Evolutionary conservation across 345 rosid genomes (phyloP).

Genomic region (Triadica sebifera): DNA sequence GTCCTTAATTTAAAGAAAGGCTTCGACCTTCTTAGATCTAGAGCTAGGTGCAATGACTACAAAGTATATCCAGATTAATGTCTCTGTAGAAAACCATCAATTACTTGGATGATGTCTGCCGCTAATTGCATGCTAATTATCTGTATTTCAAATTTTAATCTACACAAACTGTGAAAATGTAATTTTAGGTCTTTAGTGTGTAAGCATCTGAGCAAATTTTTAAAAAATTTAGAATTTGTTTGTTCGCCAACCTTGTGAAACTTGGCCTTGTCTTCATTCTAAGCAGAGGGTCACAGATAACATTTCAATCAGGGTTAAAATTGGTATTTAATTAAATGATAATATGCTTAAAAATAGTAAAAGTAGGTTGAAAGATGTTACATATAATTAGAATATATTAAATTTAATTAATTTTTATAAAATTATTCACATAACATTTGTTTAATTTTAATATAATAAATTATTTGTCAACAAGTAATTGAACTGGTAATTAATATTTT

Average conservation of each 20-base stretch:
- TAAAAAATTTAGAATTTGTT: not conserved
- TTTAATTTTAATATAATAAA: no score
- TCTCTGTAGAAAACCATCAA: not conserved
- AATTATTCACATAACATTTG: no score
- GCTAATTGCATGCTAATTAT: not conserved
- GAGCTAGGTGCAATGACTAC: not conserved
- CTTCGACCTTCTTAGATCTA: no score
- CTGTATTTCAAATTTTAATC: slow-evolving; percentile 2
- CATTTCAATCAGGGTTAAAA: not conserved
- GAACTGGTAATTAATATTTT: no score
- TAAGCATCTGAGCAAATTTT: not conserved
- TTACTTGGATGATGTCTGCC: not conserved
- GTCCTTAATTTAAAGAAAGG: not conserved
- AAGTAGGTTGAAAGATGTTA: no score
- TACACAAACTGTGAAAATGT: not conserved
- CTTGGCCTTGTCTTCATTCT: not conserved
- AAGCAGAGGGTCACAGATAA: not conserved
- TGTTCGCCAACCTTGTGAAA: not conserved
- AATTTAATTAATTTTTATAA: no score
- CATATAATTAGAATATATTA: no score
- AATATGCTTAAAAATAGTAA: no score
- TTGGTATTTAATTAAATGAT: not conserved
- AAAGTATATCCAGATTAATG: not conserved
- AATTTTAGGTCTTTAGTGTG: not conserved
- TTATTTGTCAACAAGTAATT: no score